Evolutionary conservation across 2,329 filamentous ascomycete species (phyloP).

Genomic region (Nothophoma quercina): DNA sequence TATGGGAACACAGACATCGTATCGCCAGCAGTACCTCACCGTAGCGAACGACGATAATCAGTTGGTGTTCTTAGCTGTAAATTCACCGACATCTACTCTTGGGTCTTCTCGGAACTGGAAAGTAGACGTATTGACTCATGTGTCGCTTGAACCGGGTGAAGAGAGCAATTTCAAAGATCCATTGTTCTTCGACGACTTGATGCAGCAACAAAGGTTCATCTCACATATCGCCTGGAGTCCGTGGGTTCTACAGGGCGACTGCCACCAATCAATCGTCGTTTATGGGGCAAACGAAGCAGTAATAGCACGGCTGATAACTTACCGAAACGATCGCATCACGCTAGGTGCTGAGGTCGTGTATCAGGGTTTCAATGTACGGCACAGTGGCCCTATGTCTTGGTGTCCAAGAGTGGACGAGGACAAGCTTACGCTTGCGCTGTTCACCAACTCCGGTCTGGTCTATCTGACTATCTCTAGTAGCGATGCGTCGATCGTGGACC

Average conservation of each 20-base stretch:
- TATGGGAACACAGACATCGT: constrained; percentile 37
- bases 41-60: constrained; percentile 54
- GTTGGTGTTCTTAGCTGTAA: constrained; percentile 47
- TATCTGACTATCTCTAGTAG: constrained; percentile 33
- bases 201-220: constrained; percentile 43
- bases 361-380: constrained; percentile 28
- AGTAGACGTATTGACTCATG: constrained; percentile 36
- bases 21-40: constrained; percentile 45
- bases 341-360: constrained; percentile 37
- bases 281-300: constrained; percentile 48
- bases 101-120: constrained; percentile 36
- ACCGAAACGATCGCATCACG: constrained; percentile 20
- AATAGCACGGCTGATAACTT: constrained; percentile 32
- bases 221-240: constrained; percentile 52
- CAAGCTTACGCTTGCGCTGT: constrained; percentile 39
- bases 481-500: constrained; percentile 33
- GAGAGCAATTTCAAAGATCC: constrained; percentile 23
- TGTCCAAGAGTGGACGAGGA: constrained; percentile 25
- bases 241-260: constrained; percentile 35
- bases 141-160: constrained; percentile 26
- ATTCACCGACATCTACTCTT: constrained; percentile 48
- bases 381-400: constrained; percentile 42
- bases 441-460: constrained; percentile 38
- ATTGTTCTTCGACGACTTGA: constrained; percentile 39
- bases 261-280: constrained; percentile 41